Percentiles rank a stretch among this genome's conserved stretches.
Evolutionary conservation across 1,284 basidiomycete genomes (phyloP).

Genomic region (Cryptococcus sp.): DNA sequence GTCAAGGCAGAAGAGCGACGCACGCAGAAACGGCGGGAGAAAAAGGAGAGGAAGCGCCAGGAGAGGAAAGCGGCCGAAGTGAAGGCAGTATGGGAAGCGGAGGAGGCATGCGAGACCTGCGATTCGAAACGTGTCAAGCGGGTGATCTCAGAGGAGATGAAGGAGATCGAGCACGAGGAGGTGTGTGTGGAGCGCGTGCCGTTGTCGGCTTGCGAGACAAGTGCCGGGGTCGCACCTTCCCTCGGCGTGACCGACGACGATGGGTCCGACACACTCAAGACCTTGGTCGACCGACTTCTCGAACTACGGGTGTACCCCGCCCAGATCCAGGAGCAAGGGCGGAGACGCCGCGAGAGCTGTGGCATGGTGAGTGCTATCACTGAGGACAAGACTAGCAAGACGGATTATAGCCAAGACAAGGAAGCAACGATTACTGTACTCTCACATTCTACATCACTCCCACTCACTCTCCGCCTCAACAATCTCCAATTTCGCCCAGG

Average conservation of each 20-base stretch:
- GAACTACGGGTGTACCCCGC: too few relatives aligned
- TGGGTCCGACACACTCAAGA: too few relatives aligned
- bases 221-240: neutral
- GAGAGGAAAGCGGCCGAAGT: constrained; percentile 2
- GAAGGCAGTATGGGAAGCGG: neutral
- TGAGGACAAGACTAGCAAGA: neutral
- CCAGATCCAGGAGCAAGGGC: too few relatives aligned
- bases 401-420: neutral
- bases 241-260: too few relatives aligned
- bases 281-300: too few relatives aligned
- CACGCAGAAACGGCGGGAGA: neutral
- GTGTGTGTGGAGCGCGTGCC: neutral
- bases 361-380: too few relatives aligned
- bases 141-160: too few relatives aligned
- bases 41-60: constrained; percentile 8
- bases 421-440: neutral
- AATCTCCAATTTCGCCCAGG: constrained; percentile 1
- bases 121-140: too few relatives aligned
- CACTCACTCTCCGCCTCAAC: neutral
- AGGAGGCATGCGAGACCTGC: too few relatives aligned
- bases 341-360: too few relatives aligned
- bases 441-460: neutral
- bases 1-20: constrained; percentile 12
- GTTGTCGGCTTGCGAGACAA: neutral
- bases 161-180: too few relatives aligned